Base-by-base conservation (phyloP, 345 rosid genomes). In the Lepidium africanum region DNA sequence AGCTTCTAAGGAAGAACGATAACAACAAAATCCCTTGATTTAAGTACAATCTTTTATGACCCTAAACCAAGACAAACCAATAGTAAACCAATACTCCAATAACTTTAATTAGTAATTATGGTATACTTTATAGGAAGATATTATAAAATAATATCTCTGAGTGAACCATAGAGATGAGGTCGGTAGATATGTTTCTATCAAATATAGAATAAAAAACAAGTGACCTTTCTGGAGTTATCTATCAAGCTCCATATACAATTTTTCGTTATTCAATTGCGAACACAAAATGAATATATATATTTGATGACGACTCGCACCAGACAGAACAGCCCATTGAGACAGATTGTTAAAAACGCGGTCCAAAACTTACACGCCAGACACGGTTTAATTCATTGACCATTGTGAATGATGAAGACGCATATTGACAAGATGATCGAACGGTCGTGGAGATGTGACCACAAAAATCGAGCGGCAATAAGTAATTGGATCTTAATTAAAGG, bases 211-310 rank as follows among this genome's bases (percentile, higher is more conserved):
- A 21, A 16, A 40, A 51, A 73, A 49, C 54, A 12, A 14, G 9
- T 21, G 47, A 50, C 23, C 35, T 58, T 65, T 58, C 61, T 14
- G 72, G 77, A 73, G 48, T 65, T 73, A 65, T 65, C 72, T 73
- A 65, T 73, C 72, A 52, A 73, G 63, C 62, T 50, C 67, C n/a
- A 46, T 67, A 59, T 67, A 74, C 73, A 60, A 27, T 43, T 67
- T 59, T 67, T 51, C n/a, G 58, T 60, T 74, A 74, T 67, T 67
- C 73, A 57, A 74, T 16, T 19, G 57, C 59, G 68, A 63, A 39
- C 52, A 61, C 10, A 13, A 49, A 48, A 15, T 27, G 10, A 16
- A 13, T 45, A 63, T 36, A 63, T 36, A 37, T 21, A 13, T 9
- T 9, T 19, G 58, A 49, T 49, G 5, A 47, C 6, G 58, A 74